Base-by-base conservation (phyloP, 306 rosid genomes). In the Alnus glutinosa region DNA sequence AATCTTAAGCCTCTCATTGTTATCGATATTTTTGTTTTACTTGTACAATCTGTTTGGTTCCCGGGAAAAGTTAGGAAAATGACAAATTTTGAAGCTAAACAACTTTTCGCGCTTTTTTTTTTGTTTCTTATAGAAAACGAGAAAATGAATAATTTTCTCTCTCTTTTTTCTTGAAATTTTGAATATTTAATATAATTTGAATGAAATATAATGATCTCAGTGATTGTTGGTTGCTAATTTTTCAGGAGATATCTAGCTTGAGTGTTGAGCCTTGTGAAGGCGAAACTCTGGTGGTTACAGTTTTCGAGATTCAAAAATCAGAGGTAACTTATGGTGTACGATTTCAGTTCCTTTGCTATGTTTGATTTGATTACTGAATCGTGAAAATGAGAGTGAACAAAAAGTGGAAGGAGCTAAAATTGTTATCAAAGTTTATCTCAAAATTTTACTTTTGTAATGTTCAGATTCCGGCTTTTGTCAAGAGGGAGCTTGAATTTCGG, bases 401-500 rank as follows among this genome's bases (percentile, higher is more conserved):
- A 3, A 0, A 36, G 44, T 36, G 23, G 39, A 36, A 67, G 51
- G 55, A 9, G 71, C 37, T 55, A 3, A 49, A 47, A 12, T 72
- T 52, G 42, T 77, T 15, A 37, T 9, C 23, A n/a, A 67, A 39
- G 28, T n/a, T 7, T 36, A 75, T 77, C 18, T 48, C 54, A 1
- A 50, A 61, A 5, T 79, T 19, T 71, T 23, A 8, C 62, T 70
- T 48, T 78, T 13, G 80, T 70, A 59, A 39, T 76, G 39, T 44
- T 63, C 88, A 94, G 98, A 91, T 94, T 89, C 97, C 98, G 36
- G 91, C 97, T 78, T 94, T 74, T 73, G 88, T 94, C 75, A 77
- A 83, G 83, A 94, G 98, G 86, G 97, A 94, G 87, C 80, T 89
- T 55, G 97, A 94, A 80, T 94, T 92, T 84, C 97, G 97, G 76